phyloP scores from a whole-genome alignment of 495 filamentous ascomycete genomes.

The Apiosordaria backusii region DNA sequence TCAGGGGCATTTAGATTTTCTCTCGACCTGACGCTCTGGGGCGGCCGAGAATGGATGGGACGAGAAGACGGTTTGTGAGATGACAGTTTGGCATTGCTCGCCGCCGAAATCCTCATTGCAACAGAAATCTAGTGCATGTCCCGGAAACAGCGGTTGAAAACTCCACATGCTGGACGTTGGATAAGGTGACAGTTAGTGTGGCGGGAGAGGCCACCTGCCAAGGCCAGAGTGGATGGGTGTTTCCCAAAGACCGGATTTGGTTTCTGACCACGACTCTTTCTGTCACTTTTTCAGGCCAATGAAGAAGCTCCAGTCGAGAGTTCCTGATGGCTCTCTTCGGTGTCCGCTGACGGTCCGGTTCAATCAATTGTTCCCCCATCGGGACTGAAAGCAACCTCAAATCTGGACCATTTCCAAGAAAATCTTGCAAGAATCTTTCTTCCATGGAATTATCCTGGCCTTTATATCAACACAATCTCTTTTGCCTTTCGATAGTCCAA shows the following conservation, averaged over 20 bases:
- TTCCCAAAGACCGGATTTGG: not conserved
- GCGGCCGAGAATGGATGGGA: slow-evolving; percentile 4
- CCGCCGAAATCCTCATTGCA: not conserved
- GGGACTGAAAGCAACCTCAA: not conserved
- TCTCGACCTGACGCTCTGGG: slow-evolving; percentile 1
- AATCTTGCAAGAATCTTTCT: not conserved
- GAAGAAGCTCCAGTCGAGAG: not conserved
- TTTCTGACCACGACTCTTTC: not conserved
- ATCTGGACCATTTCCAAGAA: not conserved
- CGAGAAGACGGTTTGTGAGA: not conserved
- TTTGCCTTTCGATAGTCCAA: not conserved
- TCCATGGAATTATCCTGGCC: not conserved
- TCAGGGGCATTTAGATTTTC: not conserved
- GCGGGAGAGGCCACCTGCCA: not conserved
- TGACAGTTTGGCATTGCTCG: not conserved
- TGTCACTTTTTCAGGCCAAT: not conserved
- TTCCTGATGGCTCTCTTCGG: not conserved
- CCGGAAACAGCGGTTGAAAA: not conserved
- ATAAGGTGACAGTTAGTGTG: not conserved
- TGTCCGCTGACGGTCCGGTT: not conserved
- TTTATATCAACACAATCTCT: not conserved
- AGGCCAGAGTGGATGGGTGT: not conserved
- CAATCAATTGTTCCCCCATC: too few relatives aligned
- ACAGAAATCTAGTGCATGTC: not conserved
- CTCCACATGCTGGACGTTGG: not conserved